Evolutionary conservation across 1,284 basidiomycete genomes (phyloP), one percentile per base, ranked within the genome.

Genomic region (Microbotryum silenes-acaulis): DNA sequence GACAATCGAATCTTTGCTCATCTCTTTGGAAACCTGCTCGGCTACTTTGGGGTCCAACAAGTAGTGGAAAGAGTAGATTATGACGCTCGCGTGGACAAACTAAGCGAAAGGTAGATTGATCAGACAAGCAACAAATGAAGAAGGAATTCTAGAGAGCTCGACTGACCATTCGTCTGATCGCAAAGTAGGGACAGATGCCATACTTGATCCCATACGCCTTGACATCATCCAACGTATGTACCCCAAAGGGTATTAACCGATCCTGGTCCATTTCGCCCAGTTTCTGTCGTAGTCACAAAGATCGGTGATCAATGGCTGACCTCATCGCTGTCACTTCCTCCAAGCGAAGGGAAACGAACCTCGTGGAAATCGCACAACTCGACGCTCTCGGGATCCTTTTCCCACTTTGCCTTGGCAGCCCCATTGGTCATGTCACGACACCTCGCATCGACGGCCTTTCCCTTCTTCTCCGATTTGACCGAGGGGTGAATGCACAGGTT

Each of bases 1-100:
- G 51, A 99, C 93, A 61, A 99, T 99, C 50, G 91, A 86, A 74
- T 98, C 96, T 71, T 97, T 97, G 37, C 89, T 91, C 78, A 98
- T 82, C 74, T 98, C 94, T 72, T 91, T 93, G 7, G 93, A 97
- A 16, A 99, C 96, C 78, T 97, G 93, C 72, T 98, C 94, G 0
- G 96, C 96, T 48, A 99, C 92, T 77, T 99, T 99, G 0, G 96
- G 96, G 77, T 99, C 96, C 51, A 99, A 83, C 27, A 99, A 81
- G 75, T 99, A 99, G 76, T 98, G 96, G 78, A 98, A 99, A 42
- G 94, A 97, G 76, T 97, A 99, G 76, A 99, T 97, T 75, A 99
- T 85, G 66, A 98, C 82, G 75, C 97, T 90, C 60, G 91, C 89
- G 74, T 93, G 96, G 0, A 91, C 87, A 82, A 99, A 87, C 93